Base-by-base conservation (phyloP, 1,284 basidiomycete genomes). In the Vanrija humicola region DNA sequence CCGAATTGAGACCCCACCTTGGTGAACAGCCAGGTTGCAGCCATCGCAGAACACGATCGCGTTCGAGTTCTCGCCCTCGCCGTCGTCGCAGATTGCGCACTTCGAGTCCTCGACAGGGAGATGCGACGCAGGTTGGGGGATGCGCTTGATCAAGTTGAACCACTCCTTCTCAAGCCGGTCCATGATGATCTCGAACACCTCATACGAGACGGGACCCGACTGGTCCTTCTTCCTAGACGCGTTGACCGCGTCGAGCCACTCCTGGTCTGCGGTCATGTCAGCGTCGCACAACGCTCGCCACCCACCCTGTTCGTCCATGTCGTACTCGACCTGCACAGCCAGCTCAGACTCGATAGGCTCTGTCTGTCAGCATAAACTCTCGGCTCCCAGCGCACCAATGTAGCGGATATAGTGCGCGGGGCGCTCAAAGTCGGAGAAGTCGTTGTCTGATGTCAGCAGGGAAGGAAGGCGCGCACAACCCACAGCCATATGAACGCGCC, bases 31-130 rank as follows among this genome's bases (percentile, higher is more conserved):
- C 26, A 99, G 80, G 74, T 98, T 98, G 76, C 96, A 99, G 0
- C 96, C 96, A 72, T 99, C 96, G 75, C 96, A 99, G 72, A 98
- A 99, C 16, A 99, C 95, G 64, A 98, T 99, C 6, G 94, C 96
- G 71, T 98, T 99, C 56, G 89, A 90, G 73, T 98, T 98, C 77
- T 99, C 96, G 62, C 93, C 95, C 69, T 99, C 96, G 3, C 92
- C 90, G 69, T 98, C 95, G 67, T 98, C 95, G 70, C 96, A 98
- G 50, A 99, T 89, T 3, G 92, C 89, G 73, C 96, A 99, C 1
- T 89, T 90, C 3, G 91, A 92, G 70, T 96, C 94, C 77, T 96
- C 92, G 1, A 87, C 89, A 0, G 90, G 89, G 65, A 94, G 79
- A 58, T 73, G 66, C 1, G 85, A 87, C 66, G 88, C 87, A 1